Conservation (phyloP, 1,284 basidiomycete species). For the Tilletia walkeri region DNA sequence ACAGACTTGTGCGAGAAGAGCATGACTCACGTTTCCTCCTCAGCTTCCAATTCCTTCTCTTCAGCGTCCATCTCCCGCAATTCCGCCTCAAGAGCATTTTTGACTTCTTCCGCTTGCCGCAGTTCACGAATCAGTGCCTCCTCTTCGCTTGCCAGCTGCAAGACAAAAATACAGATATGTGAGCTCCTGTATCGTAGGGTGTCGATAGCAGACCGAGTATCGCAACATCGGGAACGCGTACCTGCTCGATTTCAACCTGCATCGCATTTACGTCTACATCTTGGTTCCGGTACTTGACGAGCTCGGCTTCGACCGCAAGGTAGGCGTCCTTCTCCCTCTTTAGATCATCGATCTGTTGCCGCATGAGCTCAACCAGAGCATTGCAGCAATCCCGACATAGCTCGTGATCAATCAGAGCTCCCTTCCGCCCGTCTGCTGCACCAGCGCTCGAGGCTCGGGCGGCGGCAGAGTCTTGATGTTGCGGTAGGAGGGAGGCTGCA, state of each 20-base stretch:
- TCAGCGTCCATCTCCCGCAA: constrained; percentile 72
- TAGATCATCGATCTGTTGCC: constrained; percentile 80
- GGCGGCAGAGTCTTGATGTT: background rate
- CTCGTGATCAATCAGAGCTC: constrained; percentile 75
- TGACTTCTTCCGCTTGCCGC: constrained; percentile 40
- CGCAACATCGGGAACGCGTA: background rate
- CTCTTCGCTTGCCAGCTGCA: constrained; percentile 29
- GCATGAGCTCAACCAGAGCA: constrained; percentile 72
- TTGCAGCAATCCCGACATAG: constrained; percentile 92
- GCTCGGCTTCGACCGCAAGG: constrained; percentile 38
- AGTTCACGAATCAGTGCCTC: constrained; percentile 28
- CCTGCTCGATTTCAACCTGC: constrained; percentile 19
- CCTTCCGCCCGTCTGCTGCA: background rate
- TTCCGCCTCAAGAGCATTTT: constrained; percentile 66
- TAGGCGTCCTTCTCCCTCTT: constrained; percentile 86
- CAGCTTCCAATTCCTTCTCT: constrained; percentile 67
- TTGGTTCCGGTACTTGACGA: constrained; percentile 30
- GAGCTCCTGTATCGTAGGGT: background rate
- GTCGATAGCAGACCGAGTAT: background rate
- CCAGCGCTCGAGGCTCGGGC: background rate
- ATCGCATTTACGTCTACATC: constrained; percentile 21
- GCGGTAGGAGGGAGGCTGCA: constrained; percentile 12
- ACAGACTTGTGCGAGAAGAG: background rate
- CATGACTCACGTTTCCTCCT: constrained; percentile 72
- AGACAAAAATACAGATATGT: background rate